Percentiles rank a stretch among this genome's conserved stretches.
phyloP scores from a whole-genome alignment of 768 basidiomycete genomes.

The Boletus subparvulus region DNA sequence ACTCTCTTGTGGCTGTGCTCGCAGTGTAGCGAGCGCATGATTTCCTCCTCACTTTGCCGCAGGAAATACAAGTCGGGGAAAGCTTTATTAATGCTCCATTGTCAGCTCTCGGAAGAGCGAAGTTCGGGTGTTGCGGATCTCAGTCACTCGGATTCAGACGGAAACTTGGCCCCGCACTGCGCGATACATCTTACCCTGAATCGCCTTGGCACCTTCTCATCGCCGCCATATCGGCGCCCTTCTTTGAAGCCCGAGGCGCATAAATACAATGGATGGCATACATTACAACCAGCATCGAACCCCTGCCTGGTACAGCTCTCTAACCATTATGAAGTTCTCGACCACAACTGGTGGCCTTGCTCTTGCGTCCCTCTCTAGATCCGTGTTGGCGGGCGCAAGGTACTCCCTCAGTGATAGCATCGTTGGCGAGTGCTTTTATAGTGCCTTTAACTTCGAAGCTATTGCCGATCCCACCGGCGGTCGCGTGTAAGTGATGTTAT shows the following conservation, averaged over 20 bases:
- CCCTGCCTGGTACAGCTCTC: neutral
- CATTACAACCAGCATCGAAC: neutral
- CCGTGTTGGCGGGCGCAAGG: slow-evolving; percentile 18
- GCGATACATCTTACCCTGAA: neutral
- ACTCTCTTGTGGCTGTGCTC: neutral
- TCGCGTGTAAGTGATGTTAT: slow-evolving; percentile 30
- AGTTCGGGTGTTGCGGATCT: neutral
- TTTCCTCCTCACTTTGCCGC: neutral
- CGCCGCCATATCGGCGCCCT: neutral
- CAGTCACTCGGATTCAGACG: neutral
- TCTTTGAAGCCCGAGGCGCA: neutral
- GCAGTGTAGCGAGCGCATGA: neutral
- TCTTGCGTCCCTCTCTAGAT: slow-evolving; percentile 13
- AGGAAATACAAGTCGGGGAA: neutral
- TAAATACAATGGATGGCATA: slow-evolving; percentile 15
- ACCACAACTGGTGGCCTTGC: neutral
- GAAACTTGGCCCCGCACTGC: slow-evolving; percentile 1
- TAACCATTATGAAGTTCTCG: slow-evolving; percentile 19
- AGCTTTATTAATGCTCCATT: neutral
- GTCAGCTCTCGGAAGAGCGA: neutral
- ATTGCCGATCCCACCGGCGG: slow-evolving; percentile 39
- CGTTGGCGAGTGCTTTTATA: slow-evolving; percentile 32
- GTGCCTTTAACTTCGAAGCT: slow-evolving; percentile 33
- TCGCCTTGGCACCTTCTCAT: neutral
- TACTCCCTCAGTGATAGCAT: slow-evolving; percentile 31